A percentile compares a stretch with the other conserved stretches of the same genome.
Evolutionary conservation across 192 early-diverging fungal species (phyloP).

Genomic region (Anaeromyces robustus): DNA sequence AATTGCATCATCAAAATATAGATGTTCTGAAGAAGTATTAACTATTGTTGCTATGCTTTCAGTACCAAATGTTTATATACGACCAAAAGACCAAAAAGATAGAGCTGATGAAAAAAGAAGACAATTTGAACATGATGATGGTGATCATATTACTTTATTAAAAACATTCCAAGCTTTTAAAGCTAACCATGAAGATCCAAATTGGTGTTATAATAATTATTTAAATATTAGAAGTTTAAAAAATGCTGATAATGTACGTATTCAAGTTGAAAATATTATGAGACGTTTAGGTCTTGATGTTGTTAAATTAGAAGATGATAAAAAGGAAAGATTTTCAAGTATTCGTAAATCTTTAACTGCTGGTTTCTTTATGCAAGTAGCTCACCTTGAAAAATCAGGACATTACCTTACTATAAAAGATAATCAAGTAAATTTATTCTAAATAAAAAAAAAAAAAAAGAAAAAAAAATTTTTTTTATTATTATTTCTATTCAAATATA

Average conservation of each 20-base stretch:
- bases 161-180: slow-evolving; percentile 94
- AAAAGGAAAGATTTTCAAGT: slow-evolving; percentile 53
- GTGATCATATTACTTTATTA: slow-evolving; percentile 91
- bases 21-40: slow-evolving; percentile 85
- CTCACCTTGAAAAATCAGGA: slow-evolving; percentile 67
- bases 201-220: slow-evolving; percentile 92
- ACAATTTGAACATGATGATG: slow-evolving; percentile 83
- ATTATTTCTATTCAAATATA: slow-evolving; percentile 11
- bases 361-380: slow-evolving; percentile 99
- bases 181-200: slow-evolving; percentile 48
- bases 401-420: slow-evolving; percentile 92
- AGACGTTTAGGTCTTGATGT: slow-evolving; percentile 51
- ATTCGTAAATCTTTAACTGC: slow-evolving; percentile 78
- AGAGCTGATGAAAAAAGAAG: slow-evolving; percentile 81
- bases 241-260: slow-evolving; percentile 79
- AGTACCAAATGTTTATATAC: slow-evolving; percentile 78
- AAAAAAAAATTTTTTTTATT: too few relatives aligned
- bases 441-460: too few relatives aligned
- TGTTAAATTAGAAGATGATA: slow-evolving; percentile 46
- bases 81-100: slow-evolving; percentile 78
- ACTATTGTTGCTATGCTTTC: slow-evolving; percentile 84
- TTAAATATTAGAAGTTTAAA: slow-evolving; percentile 79
- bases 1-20: slow-evolving; percentile 64
- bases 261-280: slow-evolving; percentile 74
- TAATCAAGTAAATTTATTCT: slow-evolving; percentile 62